These are phyloP conservation scores for Pulveroboletus sp. DNA, from an alignment of 768 basidiomycete species.

Conservation along the genomic window DNA sequence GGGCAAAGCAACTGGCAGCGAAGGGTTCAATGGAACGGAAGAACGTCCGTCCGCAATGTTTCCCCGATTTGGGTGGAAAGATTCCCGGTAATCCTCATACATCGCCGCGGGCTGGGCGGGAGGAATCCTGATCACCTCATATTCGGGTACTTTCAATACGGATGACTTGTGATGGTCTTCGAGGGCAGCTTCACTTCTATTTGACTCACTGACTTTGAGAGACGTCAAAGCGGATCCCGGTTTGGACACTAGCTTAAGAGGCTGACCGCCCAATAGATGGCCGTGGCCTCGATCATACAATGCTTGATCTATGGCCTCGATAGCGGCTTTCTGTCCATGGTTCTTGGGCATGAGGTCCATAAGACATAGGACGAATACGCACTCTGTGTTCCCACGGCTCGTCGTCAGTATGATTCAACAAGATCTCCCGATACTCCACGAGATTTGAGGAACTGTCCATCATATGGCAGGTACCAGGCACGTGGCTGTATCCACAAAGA, in stretches of 20 bases:
- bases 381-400: slow-evolving; percentile 67
- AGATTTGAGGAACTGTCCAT: slow-evolving; percentile 60
- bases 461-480: slow-evolving; percentile 54
- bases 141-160: slow-evolving; percentile 1
- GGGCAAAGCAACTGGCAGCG: slow-evolving; percentile 12
- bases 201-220: slow-evolving; percentile 8
- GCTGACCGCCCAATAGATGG: slow-evolving; percentile 57
- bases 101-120: not conserved
- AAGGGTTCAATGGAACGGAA: not conserved
- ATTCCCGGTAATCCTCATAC: not conserved
- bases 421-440: slow-evolving; percentile 62
- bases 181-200: not conserved
- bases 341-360: slow-evolving; percentile 4
- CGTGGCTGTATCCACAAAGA: slow-evolving; percentile 56
- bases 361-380: slow-evolving; percentile 19
- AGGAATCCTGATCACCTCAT: not conserved
- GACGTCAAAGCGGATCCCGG: slow-evolving; percentile 14
- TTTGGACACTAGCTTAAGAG: slow-evolving; percentile 49
- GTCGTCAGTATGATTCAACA: slow-evolving; percentile 57
- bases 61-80: not conserved
- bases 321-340: slow-evolving; percentile 50
- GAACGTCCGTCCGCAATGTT: not conserved
- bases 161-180: not conserved
- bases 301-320: slow-evolving; percentile 64
- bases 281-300: slow-evolving; percentile 53